These are phyloP conservation scores for Gleditsia sinensis DNA, from an alignment of 306 rosid genomes.

Conservation along the genomic window DNA sequence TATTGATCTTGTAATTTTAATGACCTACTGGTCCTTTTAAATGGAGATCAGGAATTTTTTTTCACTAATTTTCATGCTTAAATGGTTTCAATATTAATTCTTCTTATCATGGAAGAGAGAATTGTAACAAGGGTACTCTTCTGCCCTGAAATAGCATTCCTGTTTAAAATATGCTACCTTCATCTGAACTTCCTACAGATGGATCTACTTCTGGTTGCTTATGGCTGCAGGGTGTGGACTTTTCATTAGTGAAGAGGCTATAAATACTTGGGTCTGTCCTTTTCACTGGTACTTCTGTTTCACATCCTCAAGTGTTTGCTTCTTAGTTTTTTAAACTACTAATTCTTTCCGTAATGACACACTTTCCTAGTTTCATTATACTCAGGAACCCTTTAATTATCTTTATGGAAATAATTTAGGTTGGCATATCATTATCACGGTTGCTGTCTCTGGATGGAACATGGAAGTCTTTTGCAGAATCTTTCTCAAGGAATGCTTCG, in stretches of 20 bases:
- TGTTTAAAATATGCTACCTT: not conserved
- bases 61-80: not conserved
- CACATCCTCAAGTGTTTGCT: slow-evolving; percentile 34
- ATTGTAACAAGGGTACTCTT: not conserved
- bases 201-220: slow-evolving; percentile 80
- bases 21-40: not conserved
- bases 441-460: slow-evolving; percentile 64
- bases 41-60: not conserved
- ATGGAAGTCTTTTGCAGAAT: slow-evolving; percentile 61
- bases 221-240: slow-evolving; percentile 81
- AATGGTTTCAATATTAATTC: not conserved
- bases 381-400: slow-evolving; percentile 20
- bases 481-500: slow-evolving; percentile 59
- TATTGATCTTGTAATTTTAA: not conserved
- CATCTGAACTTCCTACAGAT: slow-evolving; percentile 46
- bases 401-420: slow-evolving; percentile 44
- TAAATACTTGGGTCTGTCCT: slow-evolving; percentile 77
- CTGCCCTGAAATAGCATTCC: not conserved
- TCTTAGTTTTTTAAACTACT: slow-evolving; percentile 14
- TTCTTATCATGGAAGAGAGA: not conserved
- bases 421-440: slow-evolving; percentile 63
- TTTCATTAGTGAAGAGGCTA: slow-evolving; percentile 76
- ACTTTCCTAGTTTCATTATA: not conserved
- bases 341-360: slow-evolving; percentile 7
- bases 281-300: slow-evolving; percentile 54